A percentile compares a stretch with the other conserved stretches of the same genome.
These are phyloP conservation scores for Pascua guehoae DNA, from an alignment of 1,284 basidiomycete genomes.

Conservation along the genomic window DNA sequence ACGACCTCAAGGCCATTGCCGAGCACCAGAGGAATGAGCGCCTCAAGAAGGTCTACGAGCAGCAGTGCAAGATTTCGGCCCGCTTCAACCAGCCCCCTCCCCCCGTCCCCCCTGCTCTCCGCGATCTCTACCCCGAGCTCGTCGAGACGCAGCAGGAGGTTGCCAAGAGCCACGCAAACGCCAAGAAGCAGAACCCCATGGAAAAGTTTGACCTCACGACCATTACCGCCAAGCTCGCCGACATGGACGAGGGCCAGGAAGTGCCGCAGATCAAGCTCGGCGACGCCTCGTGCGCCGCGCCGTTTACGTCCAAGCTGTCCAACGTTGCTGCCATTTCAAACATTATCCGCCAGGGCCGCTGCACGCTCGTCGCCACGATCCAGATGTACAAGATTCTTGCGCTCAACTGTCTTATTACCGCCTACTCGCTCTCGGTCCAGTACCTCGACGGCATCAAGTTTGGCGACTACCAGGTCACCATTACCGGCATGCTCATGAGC, in stretches of 20 bases:
- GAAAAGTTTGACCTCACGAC: conserved; percentile 86
- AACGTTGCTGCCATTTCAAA: conserved; percentile 90
- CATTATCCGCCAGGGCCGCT: conserved; percentile 93
- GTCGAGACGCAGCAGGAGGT: conserved; percentile 84
- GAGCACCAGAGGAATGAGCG: conserved; percentile 84
- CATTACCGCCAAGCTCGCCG: conserved; percentile 84
- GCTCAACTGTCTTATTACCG: conserved; percentile 91
- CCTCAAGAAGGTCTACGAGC: conserved; percentile 92
- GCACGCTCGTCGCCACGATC: conserved; percentile 91
- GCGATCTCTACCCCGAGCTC: conserved; percentile 78
- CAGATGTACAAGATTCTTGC: conserved; percentile 99
- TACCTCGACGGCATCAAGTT: conserved; percentile 97
- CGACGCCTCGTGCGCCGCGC: conserved; percentile 91
- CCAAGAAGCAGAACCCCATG: conserved; percentile 76
- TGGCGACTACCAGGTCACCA: conserved; percentile 90
- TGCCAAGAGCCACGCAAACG: conserved; percentile 59
- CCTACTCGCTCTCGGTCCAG: conserved; percentile 90
- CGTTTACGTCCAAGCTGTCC: conserved; percentile 91
- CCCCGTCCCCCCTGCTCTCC: conserved; percentile 76
- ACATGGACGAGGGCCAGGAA: conserved; percentile 83
- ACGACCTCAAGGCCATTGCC: conserved; percentile 87
- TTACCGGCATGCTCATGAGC: conserved; percentile 92
- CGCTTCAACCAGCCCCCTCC: conserved; percentile 88
- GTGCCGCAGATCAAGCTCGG: conserved; percentile 95
- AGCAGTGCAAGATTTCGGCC: conserved; percentile 79